Evolutionary conservation across 768 basidiomycete species (phyloP), one percentile per base, ranked within the genome.

Genomic region (Candolleomyces eurysporus): DNA sequence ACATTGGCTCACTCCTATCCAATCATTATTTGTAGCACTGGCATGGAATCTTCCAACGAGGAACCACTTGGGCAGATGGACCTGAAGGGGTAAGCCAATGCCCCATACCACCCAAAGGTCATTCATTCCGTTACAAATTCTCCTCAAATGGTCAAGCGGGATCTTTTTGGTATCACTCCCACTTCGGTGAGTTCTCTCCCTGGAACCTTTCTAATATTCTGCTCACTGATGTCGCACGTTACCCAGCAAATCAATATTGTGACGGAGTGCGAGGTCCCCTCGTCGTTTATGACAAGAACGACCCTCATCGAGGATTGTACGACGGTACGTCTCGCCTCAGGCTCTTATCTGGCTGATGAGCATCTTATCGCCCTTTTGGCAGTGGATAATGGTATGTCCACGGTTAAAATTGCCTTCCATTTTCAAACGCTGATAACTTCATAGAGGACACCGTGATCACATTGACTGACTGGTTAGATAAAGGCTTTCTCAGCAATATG

Each of bases 31-130:
- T 50, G 3, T 62, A 77, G 77, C 84, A 85, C 63, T 85, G 82
- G 82, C 84, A 85, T 64, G 84, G 84, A 3, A 65, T 85, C 49
- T 75, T 70, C 56, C 83, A 84, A 64, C 66, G 68, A 0, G 59
- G 63, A 3, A 76, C 78, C 7, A 80, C 75, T 59, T 80, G 72
- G 69, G 79, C 74, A 0, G 84, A 85, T 58, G 84, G 84, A 6
- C 62, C 72, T 1, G 68, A 70, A 2, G 65, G 72, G 48, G 72
- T 83, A 2, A 81, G 75, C 14, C 82, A 84, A 63, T 84, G 83
- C 64, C 82, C 83, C 0, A 82, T 83, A 48, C 63, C 73, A 1
- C 71, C 79, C 2, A 71, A 70, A 0, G 67, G 68, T 0, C 48
- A 79, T 42, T 76, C 75, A 0, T 84, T 83, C 69, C 61, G 72